Evolutionary conservation across 345 rosid genomes (phyloP).

Genomic region (Xanthoceras sorbifolium): DNA sequence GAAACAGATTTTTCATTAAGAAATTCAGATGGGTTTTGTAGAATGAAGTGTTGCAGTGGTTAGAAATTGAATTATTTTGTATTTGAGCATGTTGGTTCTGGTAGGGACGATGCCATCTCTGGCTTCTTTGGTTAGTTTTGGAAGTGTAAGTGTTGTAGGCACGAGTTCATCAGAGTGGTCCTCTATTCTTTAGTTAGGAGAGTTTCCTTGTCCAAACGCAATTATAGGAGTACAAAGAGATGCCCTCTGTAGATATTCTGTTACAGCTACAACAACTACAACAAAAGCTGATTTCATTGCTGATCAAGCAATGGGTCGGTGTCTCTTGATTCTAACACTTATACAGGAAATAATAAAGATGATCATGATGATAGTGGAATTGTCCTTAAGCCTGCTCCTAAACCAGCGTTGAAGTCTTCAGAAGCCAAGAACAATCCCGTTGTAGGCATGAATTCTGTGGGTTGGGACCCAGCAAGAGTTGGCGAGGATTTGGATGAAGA

Average conservation of each 20-base stretch:
- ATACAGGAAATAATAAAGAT: conserved; percentile 38
- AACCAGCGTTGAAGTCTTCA: conserved; percentile 64
- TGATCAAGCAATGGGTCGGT: conserved; percentile 56
- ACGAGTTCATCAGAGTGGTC: conserved; percentile 47
- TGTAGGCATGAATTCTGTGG: conserved; percentile 41
- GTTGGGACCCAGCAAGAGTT: conserved; percentile 26
- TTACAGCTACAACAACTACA: conserved; percentile 46
- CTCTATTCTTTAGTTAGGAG: conserved; percentile 55
- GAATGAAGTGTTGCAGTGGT: conserved; percentile 12
- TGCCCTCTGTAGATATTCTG: conserved; percentile 87
- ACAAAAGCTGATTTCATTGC: conserved; percentile 68
- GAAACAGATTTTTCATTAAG: background rate
- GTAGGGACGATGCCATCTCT: conserved; percentile 83
- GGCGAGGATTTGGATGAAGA: conserved; percentile 38
- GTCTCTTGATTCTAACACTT: conserved; percentile 50
- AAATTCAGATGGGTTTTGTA: background rate
- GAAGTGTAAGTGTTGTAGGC: conserved; percentile 49
- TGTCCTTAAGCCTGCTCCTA: conserved; percentile 80
- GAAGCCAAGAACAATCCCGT: conserved; percentile 32
- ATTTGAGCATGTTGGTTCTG: conserved; percentile 51
- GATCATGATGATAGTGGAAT: conserved; percentile 50
- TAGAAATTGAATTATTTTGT: conserved; percentile 21
- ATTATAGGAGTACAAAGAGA: conserved; percentile 45
- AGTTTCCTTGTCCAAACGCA: conserved; percentile 56
- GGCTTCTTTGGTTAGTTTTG: conserved; percentile 62